Evolutionary conservation across 768 basidiomycete species (phyloP).

Genomic region (Rhodotorula taiwanensis): DNA sequence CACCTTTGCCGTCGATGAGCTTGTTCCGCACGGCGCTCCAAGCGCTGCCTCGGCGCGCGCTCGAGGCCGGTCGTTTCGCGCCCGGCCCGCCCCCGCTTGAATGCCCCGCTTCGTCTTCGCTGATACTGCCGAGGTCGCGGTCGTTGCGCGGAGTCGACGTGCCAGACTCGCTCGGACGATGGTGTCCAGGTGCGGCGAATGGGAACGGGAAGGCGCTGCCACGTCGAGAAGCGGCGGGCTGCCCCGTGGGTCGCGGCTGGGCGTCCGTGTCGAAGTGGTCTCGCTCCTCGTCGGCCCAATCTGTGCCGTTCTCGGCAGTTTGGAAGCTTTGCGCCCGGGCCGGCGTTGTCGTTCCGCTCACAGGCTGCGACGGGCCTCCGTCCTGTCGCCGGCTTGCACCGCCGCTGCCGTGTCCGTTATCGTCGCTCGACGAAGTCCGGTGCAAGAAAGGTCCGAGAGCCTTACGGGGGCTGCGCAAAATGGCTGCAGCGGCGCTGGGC

Average conservation of each 20-base stretch:
- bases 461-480: neutral
- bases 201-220: neutral
- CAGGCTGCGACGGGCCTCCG: neutral
- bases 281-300: conserved; percentile 30
- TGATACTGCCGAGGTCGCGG: neutral
- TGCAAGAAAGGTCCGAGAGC: conserved; percentile 7
- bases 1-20: conserved; percentile 1
- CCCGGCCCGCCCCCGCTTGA: neutral
- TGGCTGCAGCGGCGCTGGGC: neutral
- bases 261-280: conserved; percentile 29
- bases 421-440: conserved; percentile 1
- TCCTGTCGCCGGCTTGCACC: neutral
- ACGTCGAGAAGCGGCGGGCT: neutral
- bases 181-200: neutral
- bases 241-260: neutral
- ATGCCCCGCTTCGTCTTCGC: conserved; percentile 11
- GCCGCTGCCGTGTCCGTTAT: too few species aligned
- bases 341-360: neutral
- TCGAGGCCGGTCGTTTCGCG: conserved; percentile 5
- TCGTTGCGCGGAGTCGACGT: conserved; percentile 19
- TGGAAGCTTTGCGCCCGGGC: conserved; percentile 2
- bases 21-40: conserved; percentile 23
- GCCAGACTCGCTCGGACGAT: conserved; percentile 4
- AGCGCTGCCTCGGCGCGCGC: conserved; percentile 19
- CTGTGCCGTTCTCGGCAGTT: neutral